Evolutionary conservation across 192 early-diverging fungal genomes (phyloP).

Genomic region (Allomyces arbusculus): DNA sequence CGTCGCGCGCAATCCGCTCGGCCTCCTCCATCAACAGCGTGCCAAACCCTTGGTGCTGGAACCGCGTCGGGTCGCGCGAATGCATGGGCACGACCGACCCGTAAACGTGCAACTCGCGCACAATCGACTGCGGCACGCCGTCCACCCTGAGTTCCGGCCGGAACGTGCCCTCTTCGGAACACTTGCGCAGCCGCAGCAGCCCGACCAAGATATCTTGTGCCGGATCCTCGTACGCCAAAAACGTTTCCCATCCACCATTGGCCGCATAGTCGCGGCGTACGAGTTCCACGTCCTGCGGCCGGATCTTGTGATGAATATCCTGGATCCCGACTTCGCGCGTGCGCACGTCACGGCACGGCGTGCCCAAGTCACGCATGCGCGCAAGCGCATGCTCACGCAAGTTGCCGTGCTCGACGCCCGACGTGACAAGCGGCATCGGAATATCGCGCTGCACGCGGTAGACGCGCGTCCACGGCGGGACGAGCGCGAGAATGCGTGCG

Average conservation of each 20-base stretch:
- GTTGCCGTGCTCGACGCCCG: conserved; percentile 96
- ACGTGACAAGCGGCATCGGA: conserved; percentile 97
- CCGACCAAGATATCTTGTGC: conserved; percentile 91
- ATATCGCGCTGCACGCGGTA: conserved; percentile 99
- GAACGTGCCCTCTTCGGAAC: conserved; percentile 60
- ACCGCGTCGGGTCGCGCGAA: conserved; percentile 87
- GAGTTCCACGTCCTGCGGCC: conserved; percentile 85
- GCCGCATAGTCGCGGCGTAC: conserved; percentile 95
- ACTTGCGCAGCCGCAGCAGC: conserved; percentile 83
- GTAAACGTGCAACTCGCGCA: conserved; percentile 95
- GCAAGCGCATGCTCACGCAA: conserved; percentile 82
- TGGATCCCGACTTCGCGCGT: conserved; percentile 96
- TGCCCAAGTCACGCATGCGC: conserved; percentile 92
- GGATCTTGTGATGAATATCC: conserved; percentile 89
- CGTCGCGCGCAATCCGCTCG: conserved; percentile 89
- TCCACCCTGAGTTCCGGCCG: conserved; percentile 65
- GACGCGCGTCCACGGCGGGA: conserved; percentile 97
- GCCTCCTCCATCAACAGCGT: conserved; percentile 99
- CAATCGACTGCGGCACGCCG: conserved; percentile 65
- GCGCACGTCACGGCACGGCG: conserved; percentile 86
- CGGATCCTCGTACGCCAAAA: conserved; percentile 95
- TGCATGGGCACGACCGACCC: conserved; percentile 92
- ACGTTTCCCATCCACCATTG: conserved; percentile 99
- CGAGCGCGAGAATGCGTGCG: conserved; percentile 80
- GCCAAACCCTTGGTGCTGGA: conserved; percentile 99